Base-by-base conservation (phyloP, 2,329 filamentous ascomycete species). In the Rhynchosporium secalis region DNA sequence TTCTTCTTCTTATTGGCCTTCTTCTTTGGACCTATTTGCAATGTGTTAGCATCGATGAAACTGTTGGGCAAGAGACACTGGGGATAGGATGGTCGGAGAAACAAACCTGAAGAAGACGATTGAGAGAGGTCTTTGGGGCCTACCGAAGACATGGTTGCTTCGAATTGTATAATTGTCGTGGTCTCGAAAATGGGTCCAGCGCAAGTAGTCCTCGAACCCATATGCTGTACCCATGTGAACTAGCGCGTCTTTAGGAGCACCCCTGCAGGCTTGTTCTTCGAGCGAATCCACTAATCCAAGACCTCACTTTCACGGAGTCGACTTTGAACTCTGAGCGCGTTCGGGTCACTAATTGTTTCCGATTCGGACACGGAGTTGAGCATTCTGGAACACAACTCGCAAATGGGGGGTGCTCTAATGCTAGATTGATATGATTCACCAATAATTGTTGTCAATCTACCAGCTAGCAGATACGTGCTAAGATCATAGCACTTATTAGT, bases 1-100 rank as follows among this genome's bases (percentile, higher is more conserved):
- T 76, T 76, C 75, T 83, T 83, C 75, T 82, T 85, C 73, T 81
- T 84, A 74, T 79, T 83, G 72, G 80, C 83, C 76, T 83, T 85
- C 71, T 81, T 81, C 71, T 79, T 85, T 58, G 76, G 71, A 69
- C 75, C 77, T 78, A 66, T 41, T 64, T 70, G 65, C 62, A 62
- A 64, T 62, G 57, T 62, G 68, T 74, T 64, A 75, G 68, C 62
- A 65, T 59, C 51, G 41, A 58, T 28, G 28, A 40, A 48, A 49
- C 38, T 33, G 48, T 36, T 43, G 36, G n/a, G 43, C 12, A 33
- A 43, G 38, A 26, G 40, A 15, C 13, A 2, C 29, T 47, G 45
- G 40, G 47, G 9, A 36, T 40, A 49, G 48, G 12, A 41, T 45
- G 52, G 48, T 40, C 49, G 60, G 51, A 33, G 41, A 59, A 20